phyloP scores from a whole-genome alignment of 1,139 yeast genomes.

The Yamadazyma taylorii region DNA sequence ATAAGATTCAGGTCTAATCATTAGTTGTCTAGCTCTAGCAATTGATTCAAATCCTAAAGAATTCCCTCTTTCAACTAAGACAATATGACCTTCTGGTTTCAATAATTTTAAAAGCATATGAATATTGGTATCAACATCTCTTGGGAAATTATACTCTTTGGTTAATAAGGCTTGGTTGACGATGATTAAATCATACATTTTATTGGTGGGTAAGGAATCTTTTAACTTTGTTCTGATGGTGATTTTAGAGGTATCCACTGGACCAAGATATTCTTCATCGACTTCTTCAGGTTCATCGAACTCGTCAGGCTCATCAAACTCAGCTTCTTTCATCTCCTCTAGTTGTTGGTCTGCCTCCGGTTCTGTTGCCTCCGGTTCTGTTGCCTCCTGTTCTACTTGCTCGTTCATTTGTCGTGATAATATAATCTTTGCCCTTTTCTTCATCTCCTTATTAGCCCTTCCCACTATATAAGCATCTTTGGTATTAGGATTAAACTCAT shows the following conservation, averaged over 20 bases:
- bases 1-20: constrained; percentile 78
- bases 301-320: constrained; percentile 11
- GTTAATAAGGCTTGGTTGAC: constrained; percentile 77
- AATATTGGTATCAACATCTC: constrained; percentile 70
- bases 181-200: constrained; percentile 76
- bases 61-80: constrained; percentile 84
- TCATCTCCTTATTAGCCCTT: constrained; percentile 62
- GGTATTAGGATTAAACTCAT: constrained; percentile 54
- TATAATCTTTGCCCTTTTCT: constrained; percentile 72
- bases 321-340: constrained; percentile 18
- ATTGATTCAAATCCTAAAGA: constrained; percentile 85
- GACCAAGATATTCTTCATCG: constrained; percentile 43
- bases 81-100: constrained; percentile 75
- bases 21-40: constrained; percentile 86
- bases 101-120: constrained; percentile 59
- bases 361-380: constrained; percentile 38
- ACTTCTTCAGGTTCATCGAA: constrained; percentile 11
- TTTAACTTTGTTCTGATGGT: constrained; percentile 53
- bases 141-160: constrained; percentile 61
- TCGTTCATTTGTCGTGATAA: constrained; percentile 70
- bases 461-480: constrained; percentile 80
- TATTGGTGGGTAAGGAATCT: constrained; percentile 48
- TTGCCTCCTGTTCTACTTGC: constrained; percentile 20
- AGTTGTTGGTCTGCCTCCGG: constrained; percentile 16
- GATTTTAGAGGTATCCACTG: constrained; percentile 57